phyloP scores from a whole-genome alignment of 441 rosid species.

The Eruca vesicaria region DNA sequence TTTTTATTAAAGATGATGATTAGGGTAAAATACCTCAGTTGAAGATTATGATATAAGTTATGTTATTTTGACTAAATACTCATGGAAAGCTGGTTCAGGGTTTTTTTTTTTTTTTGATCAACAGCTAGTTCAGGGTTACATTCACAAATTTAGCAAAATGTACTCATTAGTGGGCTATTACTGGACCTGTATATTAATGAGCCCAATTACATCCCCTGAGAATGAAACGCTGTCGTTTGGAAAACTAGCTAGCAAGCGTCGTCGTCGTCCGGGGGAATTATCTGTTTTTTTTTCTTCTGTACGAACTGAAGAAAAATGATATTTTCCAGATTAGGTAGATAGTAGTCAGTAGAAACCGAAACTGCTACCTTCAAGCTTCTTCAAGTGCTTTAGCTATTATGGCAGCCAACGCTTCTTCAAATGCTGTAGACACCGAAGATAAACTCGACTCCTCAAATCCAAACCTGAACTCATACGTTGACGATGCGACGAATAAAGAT shows the following conservation, averaged over 20 bases:
- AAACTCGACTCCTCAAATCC: slow-evolving; percentile 26
- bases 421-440: slow-evolving; percentile 28
- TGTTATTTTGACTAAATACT: no score
- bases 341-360: no score
- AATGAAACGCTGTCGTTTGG: slow-evolving; percentile 15
- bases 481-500: not conserved
- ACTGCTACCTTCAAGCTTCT: not conserved
- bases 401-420: slow-evolving; percentile 44
- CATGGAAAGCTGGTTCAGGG: not conserved
- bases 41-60: no score
- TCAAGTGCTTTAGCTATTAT: slow-evolving; percentile 4
- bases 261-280: slow-evolving; percentile 14
- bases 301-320: not conserved
- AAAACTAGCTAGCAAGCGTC: not conserved
- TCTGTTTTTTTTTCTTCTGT: not conserved
- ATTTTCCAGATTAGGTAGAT: not conserved
- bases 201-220: not conserved
- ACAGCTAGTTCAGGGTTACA: not conserved
- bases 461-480: slow-evolving; percentile 24
- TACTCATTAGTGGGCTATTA: not conserved
- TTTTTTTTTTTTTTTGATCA: no score
- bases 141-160: not conserved
- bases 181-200: not conserved
- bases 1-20: no score
- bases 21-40: no score